Evolutionary conservation across 371 early-diverging fungal genomes (phyloP).

Genomic region (Apophysomyces variabilis): DNA sequence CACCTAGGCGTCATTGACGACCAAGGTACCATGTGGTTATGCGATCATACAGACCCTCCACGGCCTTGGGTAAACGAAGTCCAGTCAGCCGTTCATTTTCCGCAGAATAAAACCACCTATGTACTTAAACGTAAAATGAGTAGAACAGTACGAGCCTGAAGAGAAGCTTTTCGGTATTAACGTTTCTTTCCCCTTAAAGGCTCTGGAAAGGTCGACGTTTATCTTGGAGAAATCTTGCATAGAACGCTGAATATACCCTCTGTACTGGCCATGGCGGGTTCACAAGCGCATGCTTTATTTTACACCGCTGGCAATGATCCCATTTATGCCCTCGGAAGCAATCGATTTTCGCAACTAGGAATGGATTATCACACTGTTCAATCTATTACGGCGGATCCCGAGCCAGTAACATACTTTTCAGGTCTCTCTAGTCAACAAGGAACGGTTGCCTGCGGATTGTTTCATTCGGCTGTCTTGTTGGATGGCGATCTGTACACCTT

Average conservation of each 20-base stretch:
- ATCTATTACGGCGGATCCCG: constrained; percentile 6
- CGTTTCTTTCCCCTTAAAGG: too few relatives aligned
- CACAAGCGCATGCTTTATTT: constrained; percentile 36
- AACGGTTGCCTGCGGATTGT: constrained; percentile 31
- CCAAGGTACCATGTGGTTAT: constrained; percentile 12
- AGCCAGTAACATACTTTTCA: constrained; percentile 35
- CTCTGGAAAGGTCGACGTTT: constrained; percentile 9
- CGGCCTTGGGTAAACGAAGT: constrained; percentile 7
- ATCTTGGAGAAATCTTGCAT: not conserved
- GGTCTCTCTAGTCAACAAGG: constrained; percentile 22
- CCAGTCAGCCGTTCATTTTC: constrained; percentile 17
- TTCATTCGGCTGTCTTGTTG: constrained; percentile 44
- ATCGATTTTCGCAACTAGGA: constrained; percentile 46
- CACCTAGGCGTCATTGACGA: constrained; percentile 25
- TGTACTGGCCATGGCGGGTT: constrained; percentile 23
- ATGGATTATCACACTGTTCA: constrained; percentile 23
- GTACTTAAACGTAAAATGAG: constrained; percentile 20
- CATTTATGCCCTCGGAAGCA: constrained; percentile 43
- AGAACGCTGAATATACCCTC: not conserved
- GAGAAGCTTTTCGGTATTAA: too few relatives aligned
- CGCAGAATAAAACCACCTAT: constrained; percentile 6
- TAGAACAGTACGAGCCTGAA: too few relatives aligned
- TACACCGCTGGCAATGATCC: constrained; percentile 20
- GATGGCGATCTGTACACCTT: constrained; percentile 47
- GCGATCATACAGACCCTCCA: not conserved